A percentile compares a stretch with the other conserved stretches of the same genome.
phyloP scores from a whole-genome alignment of 23 red algal genomes.

The Gracilaria domingensis region DNA sequence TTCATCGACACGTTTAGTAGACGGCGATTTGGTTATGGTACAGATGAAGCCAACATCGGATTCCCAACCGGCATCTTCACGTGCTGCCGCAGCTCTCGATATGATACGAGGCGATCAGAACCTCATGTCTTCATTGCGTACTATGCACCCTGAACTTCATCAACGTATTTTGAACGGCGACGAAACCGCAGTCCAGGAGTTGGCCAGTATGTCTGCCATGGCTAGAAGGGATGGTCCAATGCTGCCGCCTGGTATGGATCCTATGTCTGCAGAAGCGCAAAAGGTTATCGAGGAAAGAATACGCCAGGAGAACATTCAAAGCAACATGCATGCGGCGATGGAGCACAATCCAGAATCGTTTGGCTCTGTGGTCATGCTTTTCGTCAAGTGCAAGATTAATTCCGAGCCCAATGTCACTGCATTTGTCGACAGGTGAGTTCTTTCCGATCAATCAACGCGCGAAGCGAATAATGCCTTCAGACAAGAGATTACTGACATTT shows the following conservation, averaged over 20 bases:
- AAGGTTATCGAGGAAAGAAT: slow-evolving; percentile 66
- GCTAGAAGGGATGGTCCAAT: not conserved
- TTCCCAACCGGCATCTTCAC: not conserved
- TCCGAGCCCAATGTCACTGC: slow-evolving; percentile 66
- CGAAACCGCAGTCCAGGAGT: not conserved
- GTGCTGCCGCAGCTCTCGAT: slow-evolving; percentile 15
- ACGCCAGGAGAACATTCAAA: slow-evolving; percentile 58
- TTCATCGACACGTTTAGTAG: slow-evolving; percentile 10
- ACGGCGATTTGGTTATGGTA: slow-evolving; percentile 45
- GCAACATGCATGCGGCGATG: slow-evolving; percentile 87
- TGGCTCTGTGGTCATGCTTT: slow-evolving; percentile 86
- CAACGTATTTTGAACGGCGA: slow-evolving; percentile 36
- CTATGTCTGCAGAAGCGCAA: slow-evolving; percentile 58
- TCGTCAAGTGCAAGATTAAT: slow-evolving; percentile 83
- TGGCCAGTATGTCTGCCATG: not conserved
- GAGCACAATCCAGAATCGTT: slow-evolving; percentile 94
- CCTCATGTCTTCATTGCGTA: slow-evolving; percentile 21
- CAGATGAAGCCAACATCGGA: not conserved
- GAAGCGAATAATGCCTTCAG: not conserved
- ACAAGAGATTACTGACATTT: slow-evolving; percentile 10
- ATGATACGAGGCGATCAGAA: not conserved
- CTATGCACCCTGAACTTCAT: slow-evolving; percentile 20
- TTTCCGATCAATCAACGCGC: not conserved
- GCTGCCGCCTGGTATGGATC: not conserved
- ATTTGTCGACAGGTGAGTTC: slow-evolving; percentile 85